A percentile compares a stretch with the other conserved stretches of the same genome.
These are phyloP conservation scores for Pleurotus djamor DNA, from an alignment of 768 basidiomycete species.

Conservation along the genomic window DNA sequence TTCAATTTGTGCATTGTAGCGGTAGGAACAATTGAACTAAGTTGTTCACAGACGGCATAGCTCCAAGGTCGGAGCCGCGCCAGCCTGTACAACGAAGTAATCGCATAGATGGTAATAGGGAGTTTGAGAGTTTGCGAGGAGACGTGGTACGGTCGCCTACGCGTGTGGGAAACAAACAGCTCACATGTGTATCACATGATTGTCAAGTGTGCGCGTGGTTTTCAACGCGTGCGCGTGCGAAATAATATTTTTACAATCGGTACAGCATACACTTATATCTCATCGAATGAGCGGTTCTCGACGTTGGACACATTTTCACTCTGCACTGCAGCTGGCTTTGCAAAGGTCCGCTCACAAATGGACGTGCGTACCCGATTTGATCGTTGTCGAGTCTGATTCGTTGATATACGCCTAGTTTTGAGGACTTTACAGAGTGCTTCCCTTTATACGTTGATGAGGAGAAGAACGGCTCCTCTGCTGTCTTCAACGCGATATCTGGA, in stretches of 20 bases:
- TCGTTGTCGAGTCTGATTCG: background rate
- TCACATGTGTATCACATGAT: no score
- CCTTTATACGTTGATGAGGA: slow-evolving; percentile 65
- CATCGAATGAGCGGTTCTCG: slow-evolving; percentile 43
- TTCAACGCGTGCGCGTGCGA: background rate
- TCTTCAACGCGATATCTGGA: slow-evolving; percentile 64
- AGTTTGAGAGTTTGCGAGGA: background rate
- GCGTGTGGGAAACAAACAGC: no score
- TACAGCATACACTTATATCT: no score
- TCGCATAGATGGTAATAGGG: background rate
- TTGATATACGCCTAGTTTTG: slow-evolving; percentile 31
- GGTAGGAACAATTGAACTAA: background rate
- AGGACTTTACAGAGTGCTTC: slow-evolving; percentile 66
- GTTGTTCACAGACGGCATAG: background rate
- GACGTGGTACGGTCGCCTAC: background rate
- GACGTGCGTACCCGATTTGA: slow-evolving; percentile 37
- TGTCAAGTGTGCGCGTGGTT: background rate
- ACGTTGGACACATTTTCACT: slow-evolving; percentile 56
- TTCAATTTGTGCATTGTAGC: background rate
- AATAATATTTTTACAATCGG: background rate
- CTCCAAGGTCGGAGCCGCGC: background rate
- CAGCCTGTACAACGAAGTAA: background rate
- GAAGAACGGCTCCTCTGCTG: slow-evolving; percentile 56
- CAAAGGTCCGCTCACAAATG: slow-evolving; percentile 57
- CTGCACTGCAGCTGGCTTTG: slow-evolving; percentile 53